Evolutionary conservation across 2,329 filamentous ascomycete species (phyloP), one percentile per base, ranked within the genome.

Genomic region (Diaporthe sp.): DNA sequence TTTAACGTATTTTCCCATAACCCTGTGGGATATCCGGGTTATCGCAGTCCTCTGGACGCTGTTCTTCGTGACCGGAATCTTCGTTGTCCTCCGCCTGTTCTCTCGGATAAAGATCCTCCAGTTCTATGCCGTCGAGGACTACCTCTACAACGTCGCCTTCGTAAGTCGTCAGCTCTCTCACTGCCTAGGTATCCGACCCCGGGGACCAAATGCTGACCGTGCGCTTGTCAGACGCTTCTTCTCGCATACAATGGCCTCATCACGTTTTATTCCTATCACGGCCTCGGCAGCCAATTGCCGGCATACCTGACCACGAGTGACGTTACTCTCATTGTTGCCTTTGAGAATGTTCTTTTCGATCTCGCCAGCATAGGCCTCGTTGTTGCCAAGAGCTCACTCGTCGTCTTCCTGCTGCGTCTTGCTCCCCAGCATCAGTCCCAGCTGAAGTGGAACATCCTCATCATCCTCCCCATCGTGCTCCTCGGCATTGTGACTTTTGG

Each of bases 401-500:
- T 76, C 37, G 49, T 74, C 47, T 76, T 76, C 73, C 73, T 76
- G 25, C 72, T 76, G 63, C 75, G 75, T 39, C 75, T 76, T 9
- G 70, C 72, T 8, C 75, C 75, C 4, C 73, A 73, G 37, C 75
- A 76, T 53, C 75, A 76, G 39, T 75, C 73, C 20, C 68, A 51
- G 25, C 17, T 71, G 20, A 72, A 67, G 51, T 76, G 75, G 75
- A 34, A 71, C 31, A 20, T 55, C 15, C 37, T 78, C 39, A 47
- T 76, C 75, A 49, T 75, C 47, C 60, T 81, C 70, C 53, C 77
- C 2, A 73, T 77, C 67, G 37, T 77, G 72, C 12, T 71, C 57
- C 65, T 77, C 76, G 42, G 58, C 75, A 31, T 76, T 67, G 63
- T 78, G 22, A 75, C 77, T 58, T 58, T 80, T 71, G 63, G 78